phyloP scores from a whole-genome alignment of 805 yeast genomes.

The Wickerhamomyces tratensis region DNA sequence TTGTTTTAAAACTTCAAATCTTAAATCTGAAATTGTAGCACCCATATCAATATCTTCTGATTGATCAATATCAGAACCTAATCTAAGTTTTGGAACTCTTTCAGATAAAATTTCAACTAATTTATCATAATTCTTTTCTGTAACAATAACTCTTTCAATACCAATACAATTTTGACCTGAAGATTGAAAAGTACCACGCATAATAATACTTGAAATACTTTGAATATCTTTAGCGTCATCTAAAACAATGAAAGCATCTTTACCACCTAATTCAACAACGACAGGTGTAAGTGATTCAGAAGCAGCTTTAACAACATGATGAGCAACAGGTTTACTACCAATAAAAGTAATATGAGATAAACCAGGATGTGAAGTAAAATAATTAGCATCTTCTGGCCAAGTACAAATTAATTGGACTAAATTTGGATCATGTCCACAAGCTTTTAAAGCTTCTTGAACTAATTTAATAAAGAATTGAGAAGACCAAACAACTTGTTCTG shows the following conservation, averaged over 20 bases:
- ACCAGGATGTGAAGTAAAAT: constrained; percentile 75
- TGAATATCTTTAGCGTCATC: constrained; percentile 62
- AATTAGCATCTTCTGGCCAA: constrained; percentile 83
- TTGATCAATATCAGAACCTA: constrained; percentile 92
- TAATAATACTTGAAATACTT: constrained; percentile 62
- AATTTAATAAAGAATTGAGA: constrained; percentile 68
- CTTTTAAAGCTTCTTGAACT: constrained; percentile 60
- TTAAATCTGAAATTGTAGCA: constrained; percentile 76
- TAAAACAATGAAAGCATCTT: constrained; percentile 81
- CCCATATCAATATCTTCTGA: constrained; percentile 92
- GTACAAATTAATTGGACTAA: constrained; percentile 84
- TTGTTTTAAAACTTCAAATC: constrained; percentile 59
- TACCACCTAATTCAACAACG: constrained; percentile 95
- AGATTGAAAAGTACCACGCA: constrained; percentile 95
- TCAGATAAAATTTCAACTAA: constrained; percentile 46
- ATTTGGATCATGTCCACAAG: constrained; percentile 70
- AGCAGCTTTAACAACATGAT: constrained; percentile 75
- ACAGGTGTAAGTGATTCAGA: constrained; percentile 85
- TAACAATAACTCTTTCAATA: constrained; percentile 84
- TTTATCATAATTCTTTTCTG: constrained; percentile 56
- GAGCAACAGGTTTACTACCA: constrained; percentile 94
- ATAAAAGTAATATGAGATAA: constrained; percentile 87
- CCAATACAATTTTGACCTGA: constrained; percentile 99
- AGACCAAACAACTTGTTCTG: constrained; percentile 95
- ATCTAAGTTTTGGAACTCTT: constrained; percentile 52